Evolutionary conservation across 1,284 basidiomycete genomes (phyloP), one percentile per base, ranked within the genome.

Genomic region (Earliella scabrosa): DNA sequence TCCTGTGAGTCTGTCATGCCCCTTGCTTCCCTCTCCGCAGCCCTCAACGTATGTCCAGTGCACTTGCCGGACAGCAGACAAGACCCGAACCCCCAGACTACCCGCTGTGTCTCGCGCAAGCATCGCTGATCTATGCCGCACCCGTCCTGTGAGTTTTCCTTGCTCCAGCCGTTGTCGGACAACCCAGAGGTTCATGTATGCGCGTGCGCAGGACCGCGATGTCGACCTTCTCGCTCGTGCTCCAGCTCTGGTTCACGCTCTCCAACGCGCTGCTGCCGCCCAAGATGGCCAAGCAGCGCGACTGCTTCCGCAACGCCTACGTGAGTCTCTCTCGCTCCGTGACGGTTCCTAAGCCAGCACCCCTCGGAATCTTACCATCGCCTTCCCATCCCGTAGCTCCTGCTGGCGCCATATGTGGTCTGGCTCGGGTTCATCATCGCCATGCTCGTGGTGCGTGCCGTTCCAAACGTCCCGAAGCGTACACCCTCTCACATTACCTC

Each of bases 81-180:
- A 45, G 58, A 13, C 36, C 48, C 4, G 53, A 55, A 45, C 55
- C 52, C 16, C 62, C 64, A 3, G 27, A 49, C 2, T 66, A 54
- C 29, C 59, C 62, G 11, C 50, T 69, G 2, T 74, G 73, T 50
- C 56, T 72, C 9, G 60, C 70, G 14, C 73, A 74, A 45, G 69
- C 70, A 6, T 61, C 65, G 1, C 53, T 68, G 38, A 66, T 74
- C 14, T 74, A 74, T 54, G 65, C 70, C 11, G 69, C 71, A 13
- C 71, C 73, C 16, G 61, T 66, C 2, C 53, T 73, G 73, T 73
- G 50, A 43, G 71, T 67, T 18, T 5, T 47, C 20, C 13, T 26
- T 26, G 21, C 2, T 2, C 29, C 5, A 10, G 16, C 11, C n/a
- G 3, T 1, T 24, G 7, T 23, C 18, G 13, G 21, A 6, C 18